Conservation (phyloP, 2,329 filamentous ascomycete species). For the Fusarium xylarioides region DNA sequence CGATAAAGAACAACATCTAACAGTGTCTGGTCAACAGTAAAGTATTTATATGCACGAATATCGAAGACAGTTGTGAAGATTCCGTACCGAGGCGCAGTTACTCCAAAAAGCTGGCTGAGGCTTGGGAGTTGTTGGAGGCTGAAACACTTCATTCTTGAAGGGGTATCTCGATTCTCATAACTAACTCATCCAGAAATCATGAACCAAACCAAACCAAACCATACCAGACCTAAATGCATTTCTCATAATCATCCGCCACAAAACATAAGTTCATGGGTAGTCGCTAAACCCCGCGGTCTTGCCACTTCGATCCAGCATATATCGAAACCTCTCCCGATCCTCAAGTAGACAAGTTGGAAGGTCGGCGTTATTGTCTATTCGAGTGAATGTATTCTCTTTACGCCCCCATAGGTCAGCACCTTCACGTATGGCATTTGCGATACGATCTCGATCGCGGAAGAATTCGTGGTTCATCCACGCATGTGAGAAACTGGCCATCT, state of each 20-base stretch:
- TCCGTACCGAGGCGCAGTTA: not conserved
- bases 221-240: not conserved
- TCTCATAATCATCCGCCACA: not conserved
- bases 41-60: not conserved
- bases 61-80: not conserved
- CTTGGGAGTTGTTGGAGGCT: not conserved
- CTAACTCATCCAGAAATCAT: not conserved
- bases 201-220: not conserved
- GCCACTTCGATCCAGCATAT: slow-evolving; percentile 58
- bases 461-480: slow-evolving; percentile 59
- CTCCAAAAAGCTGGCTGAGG: not conserved
- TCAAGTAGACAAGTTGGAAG: slow-evolving; percentile 59
- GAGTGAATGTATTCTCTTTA: slow-evolving; percentile 56
- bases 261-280: slow-evolving; percentile 46
- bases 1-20: not conserved
- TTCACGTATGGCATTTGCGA: slow-evolving; percentile 60
- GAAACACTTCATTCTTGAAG: not conserved
- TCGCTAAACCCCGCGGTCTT: slow-evolving; percentile 59
- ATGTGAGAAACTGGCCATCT: slow-evolving; percentile 67
- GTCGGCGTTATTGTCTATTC: slow-evolving; percentile 61
- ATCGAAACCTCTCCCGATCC: slow-evolving; percentile 52
- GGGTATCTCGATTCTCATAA: slow-evolving; percentile 5
- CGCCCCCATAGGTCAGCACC: slow-evolving; percentile 66
- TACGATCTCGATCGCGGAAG: slow-evolving; percentile 58
- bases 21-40: not conserved